Percentiles rank a stretch among this genome's conserved stretches.
These are phyloP conservation scores for Alternaria sp. DNA, from an alignment of 2,329 filamentous ascomycete species.

Conservation along the genomic window DNA sequence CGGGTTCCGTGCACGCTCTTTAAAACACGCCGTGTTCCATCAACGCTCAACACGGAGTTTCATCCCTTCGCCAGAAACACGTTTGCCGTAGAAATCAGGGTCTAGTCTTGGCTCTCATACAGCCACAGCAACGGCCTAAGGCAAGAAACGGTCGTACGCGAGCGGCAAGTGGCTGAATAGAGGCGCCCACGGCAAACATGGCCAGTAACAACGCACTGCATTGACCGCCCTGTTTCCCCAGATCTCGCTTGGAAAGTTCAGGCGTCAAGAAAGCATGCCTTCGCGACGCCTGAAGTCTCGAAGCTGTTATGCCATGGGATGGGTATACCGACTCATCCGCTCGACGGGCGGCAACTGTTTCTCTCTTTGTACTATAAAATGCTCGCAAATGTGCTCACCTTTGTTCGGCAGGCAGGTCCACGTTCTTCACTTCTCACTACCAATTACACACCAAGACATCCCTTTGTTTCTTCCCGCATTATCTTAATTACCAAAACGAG, in stretches of 20 bases:
- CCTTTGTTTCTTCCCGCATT: slow-evolving; percentile 29
- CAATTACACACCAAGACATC: slow-evolving; percentile 38
- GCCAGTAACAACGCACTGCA: slow-evolving; percentile 38
- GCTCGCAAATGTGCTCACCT: slow-evolving; percentile 44
- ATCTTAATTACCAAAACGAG: slow-evolving; percentile 36
- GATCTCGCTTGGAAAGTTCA: slow-evolving; percentile 19
- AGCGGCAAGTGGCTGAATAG: slow-evolving; percentile 37
- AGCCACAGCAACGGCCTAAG: slow-evolving; percentile 36
- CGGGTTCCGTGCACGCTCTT: slow-evolving; percentile 19
- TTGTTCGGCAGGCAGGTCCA: slow-evolving; percentile 48
- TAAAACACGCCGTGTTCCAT: slow-evolving; percentile 33
- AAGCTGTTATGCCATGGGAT: slow-evolving; percentile 44
- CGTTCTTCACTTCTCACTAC: slow-evolving; percentile 41
- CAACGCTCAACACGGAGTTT: slow-evolving; percentile 39
- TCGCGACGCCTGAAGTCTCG: slow-evolving; percentile 47
- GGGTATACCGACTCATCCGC: slow-evolving; percentile 34
- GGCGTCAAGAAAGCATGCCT: slow-evolving; percentile 36
- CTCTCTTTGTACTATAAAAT: slow-evolving; percentile 44
- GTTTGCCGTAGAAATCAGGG: slow-evolving; percentile 20
- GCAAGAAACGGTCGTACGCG: slow-evolving; percentile 23
- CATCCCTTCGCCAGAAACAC: slow-evolving; percentile 45
- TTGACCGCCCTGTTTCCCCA: slow-evolving; percentile 23
- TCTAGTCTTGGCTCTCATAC: slow-evolving; percentile 35
- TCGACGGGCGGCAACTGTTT: slow-evolving; percentile 36
- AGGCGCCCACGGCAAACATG: slow-evolving; percentile 25